Evolutionary conservation across 2,329 filamentous ascomycete species (phyloP), one percentile per base, ranked within the genome.

Genomic region (Cordyceps javanica): DNA sequence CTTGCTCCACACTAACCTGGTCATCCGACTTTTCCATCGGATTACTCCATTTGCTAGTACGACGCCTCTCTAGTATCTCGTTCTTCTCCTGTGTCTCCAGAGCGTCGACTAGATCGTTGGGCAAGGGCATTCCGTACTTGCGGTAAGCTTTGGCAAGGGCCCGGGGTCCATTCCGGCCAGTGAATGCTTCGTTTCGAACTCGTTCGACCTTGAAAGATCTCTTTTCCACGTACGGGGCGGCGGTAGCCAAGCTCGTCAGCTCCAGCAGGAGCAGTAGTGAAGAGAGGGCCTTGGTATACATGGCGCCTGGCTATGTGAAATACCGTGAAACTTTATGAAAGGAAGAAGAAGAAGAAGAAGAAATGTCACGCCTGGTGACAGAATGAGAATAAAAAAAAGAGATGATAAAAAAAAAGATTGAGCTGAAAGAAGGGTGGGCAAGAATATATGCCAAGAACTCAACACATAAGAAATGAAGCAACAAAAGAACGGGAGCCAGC

Each of bases 71-170:
- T 6, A 34, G 21, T 39, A 28, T 19, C 3, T 26, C 23, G 3
- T 23, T 54, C 32, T 60, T 54, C 32, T 60, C 61, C 46, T 68
- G 66, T 9, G 62, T 65, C 42, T 64, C 67, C 38, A 73, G 60
- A 30, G 70, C 70, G 32, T 72, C 74, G 52, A 76, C 65, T 53
- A 80, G 67, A 8, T 71, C 72, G 2, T 73, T 64, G 2, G 77
- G 72, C 46, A 81, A 71, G 38, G 73, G 71, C 71, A 86, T 79
- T 61, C 81, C 79, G 70, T 81, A 91, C 69, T 92, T 92, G 64
- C 77, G 73, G 69, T 88, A 86, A 16, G 87, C 82, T 71, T 83
- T 88, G 52, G 80, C 72, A 63, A 92, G 76, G 52, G 86, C 85
- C 57, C 66, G 70, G 0, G 79, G 75, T n/a, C 86, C 85, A 73